A percentile compares a stretch with the other conserved stretches of the same genome.
phyloP scores from a whole-genome alignment of 257 asterid genomes.

The Paraleonurus japonicus region DNA sequence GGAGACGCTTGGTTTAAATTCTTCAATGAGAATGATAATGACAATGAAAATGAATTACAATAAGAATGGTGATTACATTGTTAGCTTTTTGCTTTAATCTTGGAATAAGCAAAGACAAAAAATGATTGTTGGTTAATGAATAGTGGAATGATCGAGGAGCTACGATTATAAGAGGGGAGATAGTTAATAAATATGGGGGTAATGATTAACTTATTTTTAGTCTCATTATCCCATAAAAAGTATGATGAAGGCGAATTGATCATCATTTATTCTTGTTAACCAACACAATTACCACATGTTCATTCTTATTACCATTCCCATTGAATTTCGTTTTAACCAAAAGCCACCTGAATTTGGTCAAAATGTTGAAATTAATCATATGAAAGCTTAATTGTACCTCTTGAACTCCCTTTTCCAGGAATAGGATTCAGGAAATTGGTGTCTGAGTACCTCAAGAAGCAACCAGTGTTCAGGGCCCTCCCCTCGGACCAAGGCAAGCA shows the following conservation, averaged over 20 bases:
- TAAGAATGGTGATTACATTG: neutral
- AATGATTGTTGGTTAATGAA: neutral
- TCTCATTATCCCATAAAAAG: neutral
- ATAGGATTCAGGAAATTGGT: slow-evolving; percentile 48
- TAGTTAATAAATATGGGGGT: no score
- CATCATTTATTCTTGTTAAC: neutral
- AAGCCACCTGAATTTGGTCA: neutral
- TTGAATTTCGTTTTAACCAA: neutral
- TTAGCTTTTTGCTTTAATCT: neutral
- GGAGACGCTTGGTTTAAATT: neutral
- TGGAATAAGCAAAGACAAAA: neutral
- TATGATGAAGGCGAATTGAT: neutral
- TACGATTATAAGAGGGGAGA: no score
- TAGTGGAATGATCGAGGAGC: neutral
- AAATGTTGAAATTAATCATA: neutral
- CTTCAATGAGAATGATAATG: neutral
- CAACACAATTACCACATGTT: neutral
- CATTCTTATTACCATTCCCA: no score
- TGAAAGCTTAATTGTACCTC: slow-evolving; percentile 40
- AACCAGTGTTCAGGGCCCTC: slow-evolving; percentile 59
- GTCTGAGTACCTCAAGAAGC: slow-evolving; percentile 59
- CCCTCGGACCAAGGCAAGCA: slow-evolving; percentile 66
- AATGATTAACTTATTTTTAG: neutral
- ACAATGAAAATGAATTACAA: no score
- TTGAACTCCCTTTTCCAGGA: slow-evolving; percentile 40